A percentile compares a stretch with the other conserved stretches of the same genome.
These are phyloP conservation scores for Yarrowia yakushimensis DNA, from an alignment of 805 yeast genomes.

Conservation along the genomic window DNA sequence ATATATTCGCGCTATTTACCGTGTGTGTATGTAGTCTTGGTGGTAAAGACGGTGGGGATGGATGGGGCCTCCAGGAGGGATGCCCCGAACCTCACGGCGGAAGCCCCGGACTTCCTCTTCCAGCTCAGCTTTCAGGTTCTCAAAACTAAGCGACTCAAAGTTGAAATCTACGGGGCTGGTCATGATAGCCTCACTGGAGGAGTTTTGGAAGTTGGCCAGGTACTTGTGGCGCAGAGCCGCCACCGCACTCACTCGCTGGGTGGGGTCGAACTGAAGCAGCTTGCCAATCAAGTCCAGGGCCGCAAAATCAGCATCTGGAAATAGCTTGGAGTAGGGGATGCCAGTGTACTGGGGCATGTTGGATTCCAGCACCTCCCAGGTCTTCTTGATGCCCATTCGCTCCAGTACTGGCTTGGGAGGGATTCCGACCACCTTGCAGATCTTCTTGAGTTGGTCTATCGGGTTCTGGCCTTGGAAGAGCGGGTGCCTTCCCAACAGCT, in stretches of 20 bases:
- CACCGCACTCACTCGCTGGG: constrained; percentile 51
- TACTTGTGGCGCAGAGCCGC: constrained; percentile 58
- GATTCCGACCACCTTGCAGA: constrained; percentile 65
- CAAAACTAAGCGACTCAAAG: constrained; percentile 48
- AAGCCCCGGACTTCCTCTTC: constrained; percentile 28
- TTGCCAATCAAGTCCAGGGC: constrained; percentile 51
- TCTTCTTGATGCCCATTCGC: constrained; percentile 18
- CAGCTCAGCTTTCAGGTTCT: constrained; percentile 23
- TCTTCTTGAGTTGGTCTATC: constrained; percentile 65
- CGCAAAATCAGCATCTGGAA: constrained; percentile 56
- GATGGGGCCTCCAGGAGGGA: constrained; percentile 1
- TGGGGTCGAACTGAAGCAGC: constrained; percentile 64
- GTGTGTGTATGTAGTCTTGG: constrained; percentile 17
- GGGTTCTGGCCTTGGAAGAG: constrained; percentile 73
- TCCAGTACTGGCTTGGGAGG: constrained; percentile 45
- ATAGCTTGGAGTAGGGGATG: constrained; percentile 39
- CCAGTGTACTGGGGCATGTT: constrained; percentile 16
- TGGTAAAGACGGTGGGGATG: background rate
- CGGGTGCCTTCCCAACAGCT: constrained; percentile 75
- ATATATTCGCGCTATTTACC: constrained; percentile 12
- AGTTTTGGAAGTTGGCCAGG: constrained; percentile 46
- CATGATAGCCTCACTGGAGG: constrained; percentile 54
- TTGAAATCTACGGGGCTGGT: constrained; percentile 56
- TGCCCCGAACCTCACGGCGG: constrained; percentile 28
- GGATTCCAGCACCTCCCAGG: constrained; percentile 12